Conservation (phyloP, 176 grass and related monocot genomes). For the Carex scoparia region DNA sequence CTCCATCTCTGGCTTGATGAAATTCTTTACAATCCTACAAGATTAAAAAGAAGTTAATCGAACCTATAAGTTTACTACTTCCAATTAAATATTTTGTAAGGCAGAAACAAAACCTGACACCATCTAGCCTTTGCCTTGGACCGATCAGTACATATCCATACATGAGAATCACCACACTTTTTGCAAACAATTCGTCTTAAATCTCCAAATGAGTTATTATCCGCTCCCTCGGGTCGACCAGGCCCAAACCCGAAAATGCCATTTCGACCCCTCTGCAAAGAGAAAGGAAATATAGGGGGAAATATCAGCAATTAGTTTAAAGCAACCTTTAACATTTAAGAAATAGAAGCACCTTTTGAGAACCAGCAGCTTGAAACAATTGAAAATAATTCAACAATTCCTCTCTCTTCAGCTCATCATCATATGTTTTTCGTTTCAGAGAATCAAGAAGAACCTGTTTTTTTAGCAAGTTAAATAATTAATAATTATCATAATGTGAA, state of each 20-base stretch:
- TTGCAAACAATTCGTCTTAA: slow-evolving; percentile 95
- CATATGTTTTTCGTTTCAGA: slow-evolving; percentile 90
- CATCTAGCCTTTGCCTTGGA: slow-evolving; percentile 88
- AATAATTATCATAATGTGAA: not conserved
- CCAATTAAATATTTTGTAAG: not conserved
- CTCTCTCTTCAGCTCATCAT: slow-evolving; percentile 89
- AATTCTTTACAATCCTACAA: slow-evolving; percentile 91
- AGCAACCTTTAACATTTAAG: not conserved
- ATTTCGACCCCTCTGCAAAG: slow-evolving; percentile 65
- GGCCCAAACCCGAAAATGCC: slow-evolving; percentile 62
- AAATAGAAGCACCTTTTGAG: slow-evolving; percentile 66
- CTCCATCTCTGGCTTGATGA: slow-evolving; percentile 97
- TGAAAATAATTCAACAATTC: slow-evolving; percentile 87
- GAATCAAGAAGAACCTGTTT: slow-evolving; percentile 96
- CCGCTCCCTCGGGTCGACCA: slow-evolving; percentile 74
- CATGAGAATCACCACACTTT: slow-evolving; percentile 75
- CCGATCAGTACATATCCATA: slow-evolving; percentile 83
- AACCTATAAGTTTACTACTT: not conserved
- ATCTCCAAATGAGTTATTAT: slow-evolving; percentile 58
- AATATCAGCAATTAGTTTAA: slow-evolving; percentile 20
- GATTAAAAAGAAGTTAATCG: slow-evolving; percentile 10
- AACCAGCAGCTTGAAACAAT: slow-evolving; percentile 58
- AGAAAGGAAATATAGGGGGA: slow-evolving; percentile 18
- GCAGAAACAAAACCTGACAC: slow-evolving; percentile 68
- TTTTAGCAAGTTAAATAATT: slow-evolving; percentile 12